Base-by-base conservation (phyloP, 1,284 basidiomycete species). In the Cronartium quercuum region DNA sequence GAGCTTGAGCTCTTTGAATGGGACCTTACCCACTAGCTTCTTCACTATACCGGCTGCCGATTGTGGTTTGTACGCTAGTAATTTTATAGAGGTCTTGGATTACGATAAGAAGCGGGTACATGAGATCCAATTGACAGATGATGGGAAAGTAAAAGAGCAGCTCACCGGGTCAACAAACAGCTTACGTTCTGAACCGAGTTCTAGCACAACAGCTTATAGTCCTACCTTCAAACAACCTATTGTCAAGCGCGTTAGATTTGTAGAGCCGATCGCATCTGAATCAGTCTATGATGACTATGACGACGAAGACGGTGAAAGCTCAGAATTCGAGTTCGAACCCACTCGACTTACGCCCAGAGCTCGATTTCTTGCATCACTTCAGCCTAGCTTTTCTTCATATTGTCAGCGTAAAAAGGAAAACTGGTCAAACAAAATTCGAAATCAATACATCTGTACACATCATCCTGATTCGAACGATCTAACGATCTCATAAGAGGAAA, bases 331-430 rank as follows among this genome's bases (percentile, higher is more conserved):
- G 18, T 18, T 18, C 9, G 42, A 9, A 44, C 42, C 42, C 9
- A 18, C 42, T 9, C 51, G 21, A 13, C 18, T 12, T 2, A 3
- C 51, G 2, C 13, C 51, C 34, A 57, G 34, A 57, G 34, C 21
- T 24, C 51, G n/a, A 24, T 57, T 57, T 12, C 13, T 24, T 7
- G 21, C 34, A 57, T 29, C 51, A 10, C n/a, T 57, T 57, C 21
- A 24, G 21, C 51, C 51, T 10, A 21, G 21, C 7, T 7, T 57
- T 3, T 24, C 51, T 24, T 57, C 51, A 10, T 57, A 4, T 29
- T 57, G 51, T 57, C 51, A 57, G 34, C 51, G 51, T 24, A 57
- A 57, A 57, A 57, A 57, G 34, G 51, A 57, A 57, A 29, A 57
- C 34, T 57, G 51, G 51, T 57, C 51, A 24, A 24, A 9, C 2